Base-by-base conservation (phyloP, 371 early-diverging fungal genomes). In the Actinomucor elegans region DNA sequence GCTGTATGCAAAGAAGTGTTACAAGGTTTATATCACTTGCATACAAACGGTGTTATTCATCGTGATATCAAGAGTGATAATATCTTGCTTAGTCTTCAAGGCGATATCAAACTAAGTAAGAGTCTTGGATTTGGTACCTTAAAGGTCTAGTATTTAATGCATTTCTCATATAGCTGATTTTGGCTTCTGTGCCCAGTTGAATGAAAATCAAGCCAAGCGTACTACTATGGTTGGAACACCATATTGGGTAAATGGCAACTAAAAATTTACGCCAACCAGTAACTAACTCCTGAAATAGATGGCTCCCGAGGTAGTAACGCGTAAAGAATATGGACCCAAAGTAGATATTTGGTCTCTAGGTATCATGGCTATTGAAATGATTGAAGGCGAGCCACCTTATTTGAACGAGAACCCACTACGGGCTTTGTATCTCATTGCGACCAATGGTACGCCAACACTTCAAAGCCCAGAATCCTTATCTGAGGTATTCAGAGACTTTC, bases 311-410 rank as follows among this genome's bases (percentile, higher is more conserved):
- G 84, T 93, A 4, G 92, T 94, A 11, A 86, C 73, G 17, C 84
- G 85, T 24, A 87, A 88, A 57, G 89, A 85, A 57, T 93, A 93
- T 59, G 91, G 87, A n/a, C 78, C 82, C 45, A 86, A 84, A 44
- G 90, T 90, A 21, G 97, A 96, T 59, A 77, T 93, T 15, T 96
- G 97, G 97, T 88, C 90, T 10, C 70, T 94, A 5, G 96, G 93
- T n/a, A 92, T 95, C 52, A 85, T 93, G 71, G 68, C 86, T 7
- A 88, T 89, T 47, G 89, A 92, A 61, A 78, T 88, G 79, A 58
- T 84, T 33, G 79, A 86, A 61, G 89, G 91, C 20, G 87, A 86
- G 56, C 92, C 92, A 15, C 95, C 95, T 32, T 94, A 91, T 60
- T 67, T 91, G 17, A 81, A 89, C 52, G 90, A 90, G 57, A 83